Conservation (phyloP, 495 filamentous ascomycete species). For the Daldinia caldariorum region DNA sequence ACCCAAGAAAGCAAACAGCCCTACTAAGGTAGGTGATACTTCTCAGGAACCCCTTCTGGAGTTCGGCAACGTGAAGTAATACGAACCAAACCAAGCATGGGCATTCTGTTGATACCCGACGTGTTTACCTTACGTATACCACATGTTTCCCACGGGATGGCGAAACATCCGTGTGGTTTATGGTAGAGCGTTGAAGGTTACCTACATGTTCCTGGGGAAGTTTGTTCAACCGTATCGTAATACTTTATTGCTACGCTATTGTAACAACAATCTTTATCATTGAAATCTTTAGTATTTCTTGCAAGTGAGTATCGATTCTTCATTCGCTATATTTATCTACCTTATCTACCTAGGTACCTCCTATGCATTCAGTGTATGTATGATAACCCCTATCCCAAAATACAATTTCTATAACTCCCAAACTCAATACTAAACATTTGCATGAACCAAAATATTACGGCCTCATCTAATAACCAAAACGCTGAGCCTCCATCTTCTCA, state of each 20-base stretch:
- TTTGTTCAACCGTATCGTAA: slow-evolving; percentile 1
- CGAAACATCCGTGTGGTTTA: slow-evolving; percentile 25
- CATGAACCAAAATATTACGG: background rate
- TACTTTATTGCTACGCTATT: slow-evolving; percentile 2
- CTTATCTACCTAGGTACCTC: too few relatives aligned
- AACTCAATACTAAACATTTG: background rate
- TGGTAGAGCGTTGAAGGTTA: background rate
- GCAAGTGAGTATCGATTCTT: slow-evolving; percentile 26
- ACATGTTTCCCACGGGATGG: slow-evolving; percentile 14
- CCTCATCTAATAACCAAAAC: background rate
- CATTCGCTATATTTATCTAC: slow-evolving; percentile 5
- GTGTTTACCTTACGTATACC: slow-evolving; percentile 5
- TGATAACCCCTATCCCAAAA: slow-evolving; percentile 1
- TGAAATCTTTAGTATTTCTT: background rate
- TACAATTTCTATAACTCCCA: slow-evolving; percentile 18
- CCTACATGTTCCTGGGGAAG: slow-evolving; percentile 12
- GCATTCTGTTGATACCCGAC: slow-evolving; percentile 5
- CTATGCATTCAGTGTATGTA: slow-evolving; percentile 10
- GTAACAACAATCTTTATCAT: background rate
- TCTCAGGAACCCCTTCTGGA: background rate
- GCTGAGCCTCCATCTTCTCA: slow-evolving; percentile 32
- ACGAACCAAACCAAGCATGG: background rate
- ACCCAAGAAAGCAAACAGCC: background rate
- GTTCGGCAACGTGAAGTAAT: background rate
- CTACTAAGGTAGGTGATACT: background rate